Conservation (phyloP, 1,284 basidiomycete genomes). For the Boletus sp. region DNA sequence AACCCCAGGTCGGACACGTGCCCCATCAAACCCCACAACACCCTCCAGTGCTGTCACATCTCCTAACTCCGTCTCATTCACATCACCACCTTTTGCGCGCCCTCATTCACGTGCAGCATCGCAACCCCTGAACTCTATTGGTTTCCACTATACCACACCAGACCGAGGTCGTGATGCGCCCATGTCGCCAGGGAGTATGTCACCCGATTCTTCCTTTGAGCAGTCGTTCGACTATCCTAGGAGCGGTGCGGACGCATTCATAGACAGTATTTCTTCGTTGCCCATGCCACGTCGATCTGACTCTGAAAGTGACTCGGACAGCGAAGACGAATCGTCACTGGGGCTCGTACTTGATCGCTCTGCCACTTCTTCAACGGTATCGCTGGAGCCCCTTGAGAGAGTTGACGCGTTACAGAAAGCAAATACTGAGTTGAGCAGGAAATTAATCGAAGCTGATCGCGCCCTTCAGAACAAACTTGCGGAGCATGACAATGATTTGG, state of each 20-base stretch:
- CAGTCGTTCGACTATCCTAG: slow-evolving; percentile 35
- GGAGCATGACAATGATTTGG: slow-evolving; percentile 74
- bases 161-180: slow-evolving; percentile 31
- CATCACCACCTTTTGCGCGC: slow-evolving; percentile 43
- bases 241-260: slow-evolving; percentile 22
- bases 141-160: slow-evolving; percentile 31
- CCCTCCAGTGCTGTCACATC: slow-evolving; percentile 39
- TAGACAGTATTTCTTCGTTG: slow-evolving; percentile 37
- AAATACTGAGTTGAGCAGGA: slow-evolving; percentile 70
- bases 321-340: slow-evolving; percentile 49
- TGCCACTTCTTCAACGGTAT: slow-evolving; percentile 53
- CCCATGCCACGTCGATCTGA: slow-evolving; percentile 38
- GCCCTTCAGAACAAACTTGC: slow-evolving; percentile 59
- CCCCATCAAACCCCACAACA: slow-evolving; percentile 64
- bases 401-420: slow-evolving; percentile 65
- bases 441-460: slow-evolving; percentile 68
- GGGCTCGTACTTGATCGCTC: slow-evolving; percentile 59
- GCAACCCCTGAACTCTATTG: slow-evolving; percentile 39
- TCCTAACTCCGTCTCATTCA: slow-evolving; percentile 32
- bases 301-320: slow-evolving; percentile 44
- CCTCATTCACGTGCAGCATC: slow-evolving; percentile 60
- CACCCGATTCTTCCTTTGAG: slow-evolving; percentile 40
- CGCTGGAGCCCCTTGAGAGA: slow-evolving; percentile 61
- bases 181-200: slow-evolving; percentile 34
- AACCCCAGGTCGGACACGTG: slow-evolving; percentile 45